Evolutionary conservation across 768 basidiomycete species (phyloP).

Genomic region (Tylopilus rubrobrunneus): DNA sequence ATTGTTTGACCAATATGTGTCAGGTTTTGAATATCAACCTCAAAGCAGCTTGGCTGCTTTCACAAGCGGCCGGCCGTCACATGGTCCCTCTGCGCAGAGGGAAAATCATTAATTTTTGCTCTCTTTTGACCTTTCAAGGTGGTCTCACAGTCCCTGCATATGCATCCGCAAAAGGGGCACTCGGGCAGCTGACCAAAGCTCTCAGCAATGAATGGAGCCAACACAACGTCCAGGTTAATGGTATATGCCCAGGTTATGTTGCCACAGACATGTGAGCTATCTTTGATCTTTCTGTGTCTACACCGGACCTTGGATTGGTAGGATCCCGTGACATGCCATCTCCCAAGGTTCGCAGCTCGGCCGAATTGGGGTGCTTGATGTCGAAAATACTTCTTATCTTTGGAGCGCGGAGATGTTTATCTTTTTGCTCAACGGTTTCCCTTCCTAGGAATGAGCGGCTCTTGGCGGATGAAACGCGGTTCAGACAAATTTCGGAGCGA

Average conservation of each 20-base stretch:
- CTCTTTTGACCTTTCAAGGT: conserved; percentile 48
- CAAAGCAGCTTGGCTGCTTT: conserved; percentile 81
- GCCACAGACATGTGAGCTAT: conserved; percentile 76
- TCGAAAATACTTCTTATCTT: conserved; percentile 4
- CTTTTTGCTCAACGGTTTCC: conserved; percentile 12
- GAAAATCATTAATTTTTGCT: conserved; percentile 69
- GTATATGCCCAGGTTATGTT: conserved; percentile 85
- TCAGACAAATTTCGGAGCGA: conserved; percentile 65
- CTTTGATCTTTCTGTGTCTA: conserved; percentile 10
- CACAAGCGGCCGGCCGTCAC: conserved; percentile 83
- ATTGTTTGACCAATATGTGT: conserved; percentile 9
- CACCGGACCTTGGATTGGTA: not conserved
- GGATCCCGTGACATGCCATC: conserved; percentile 6
- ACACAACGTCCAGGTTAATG: conserved; percentile 86
- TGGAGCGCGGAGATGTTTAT: conserved; percentile 2
- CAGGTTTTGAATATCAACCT: conserved; percentile 86
- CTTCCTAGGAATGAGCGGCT: conserved; percentile 58
- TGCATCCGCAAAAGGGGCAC: conserved; percentile 85
- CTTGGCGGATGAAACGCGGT: conserved; percentile 56
- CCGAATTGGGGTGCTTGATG: conserved; percentile 5
- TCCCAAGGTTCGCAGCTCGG: conserved; percentile 1
- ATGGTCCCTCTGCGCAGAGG: conserved; percentile 75
- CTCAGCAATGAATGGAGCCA: conserved; percentile 92
- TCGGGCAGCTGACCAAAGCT: conserved; percentile 83
- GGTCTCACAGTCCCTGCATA: conserved; percentile 83